Conservation (phyloP, 2,329 filamentous ascomycete genomes). For the Exserohilum rostratum region DNA sequence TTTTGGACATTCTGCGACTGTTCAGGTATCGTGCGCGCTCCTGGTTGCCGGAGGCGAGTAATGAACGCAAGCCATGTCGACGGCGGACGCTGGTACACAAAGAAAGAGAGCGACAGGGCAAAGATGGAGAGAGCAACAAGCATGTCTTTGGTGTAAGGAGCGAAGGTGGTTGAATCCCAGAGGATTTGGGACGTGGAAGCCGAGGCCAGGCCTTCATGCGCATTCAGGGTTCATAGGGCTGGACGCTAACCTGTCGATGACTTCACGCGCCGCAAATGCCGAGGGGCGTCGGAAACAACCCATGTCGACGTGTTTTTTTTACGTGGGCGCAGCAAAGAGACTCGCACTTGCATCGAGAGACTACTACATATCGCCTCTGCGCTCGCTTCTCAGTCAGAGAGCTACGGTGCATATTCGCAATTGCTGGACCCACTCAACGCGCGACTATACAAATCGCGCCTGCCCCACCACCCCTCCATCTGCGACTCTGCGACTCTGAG, state of each 20-base stretch:
- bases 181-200: conserved; percentile 13
- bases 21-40: conserved; percentile 19
- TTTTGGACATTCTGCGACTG: conserved; percentile 23
- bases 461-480: conserved; percentile 41
- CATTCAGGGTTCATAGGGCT: conserved; percentile 23
- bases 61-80: conserved; percentile 42
- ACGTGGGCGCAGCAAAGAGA: not conserved
- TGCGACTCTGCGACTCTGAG: conserved; percentile 11
- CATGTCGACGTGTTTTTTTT: not conserved
- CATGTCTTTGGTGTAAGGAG: conserved; percentile 39
- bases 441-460: conserved; percentile 8
- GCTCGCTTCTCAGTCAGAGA: not conserved
- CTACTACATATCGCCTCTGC: not conserved
- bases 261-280: conserved; percentile 19
- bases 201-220: conserved; percentile 8
- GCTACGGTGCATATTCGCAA: not conserved
- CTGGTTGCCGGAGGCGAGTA: conserved; percentile 13
- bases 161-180: conserved; percentile 19
- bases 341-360: not conserved
- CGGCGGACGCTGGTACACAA: conserved; percentile 45
- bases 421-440: conserved; percentile 4
- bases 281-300: conserved; percentile 10
- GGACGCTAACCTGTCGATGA: conserved; percentile 20
- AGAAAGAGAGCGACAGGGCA: conserved; percentile 45
- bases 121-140: conserved; percentile 47